A percentile compares a stretch with the other conserved stretches of the same genome.
phyloP scores from a whole-genome alignment of 805 yeast species.

The Lipomyces chichibuensis region DNA sequence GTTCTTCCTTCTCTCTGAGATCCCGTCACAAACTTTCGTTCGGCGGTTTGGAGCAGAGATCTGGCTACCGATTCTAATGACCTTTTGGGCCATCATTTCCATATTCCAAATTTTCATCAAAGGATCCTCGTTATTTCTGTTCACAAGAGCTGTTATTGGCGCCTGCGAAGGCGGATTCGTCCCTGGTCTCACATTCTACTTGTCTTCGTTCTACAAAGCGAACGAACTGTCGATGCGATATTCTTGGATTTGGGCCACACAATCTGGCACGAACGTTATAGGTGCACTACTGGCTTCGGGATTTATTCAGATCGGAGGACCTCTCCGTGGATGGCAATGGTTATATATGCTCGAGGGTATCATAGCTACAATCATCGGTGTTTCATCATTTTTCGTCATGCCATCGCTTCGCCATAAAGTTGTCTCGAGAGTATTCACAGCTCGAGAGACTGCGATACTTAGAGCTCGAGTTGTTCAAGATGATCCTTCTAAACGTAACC shows the following conservation, averaged over 20 bases:
- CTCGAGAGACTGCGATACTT: slow-evolving; percentile 59
- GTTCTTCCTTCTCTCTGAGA: slow-evolving; percentile 48
- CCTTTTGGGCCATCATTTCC: slow-evolving; percentile 64
- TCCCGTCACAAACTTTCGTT: slow-evolving; percentile 51
- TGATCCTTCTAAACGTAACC: slow-evolving; percentile 45
- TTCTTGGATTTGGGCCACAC: slow-evolving; percentile 62
- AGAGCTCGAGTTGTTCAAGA: slow-evolving; percentile 63
- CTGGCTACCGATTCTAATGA: slow-evolving; percentile 57
- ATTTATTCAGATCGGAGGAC: slow-evolving; percentile 50
- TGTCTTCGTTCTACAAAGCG: slow-evolving; percentile 65
- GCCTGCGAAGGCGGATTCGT: slow-evolving; percentile 71
- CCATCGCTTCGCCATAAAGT: slow-evolving; percentile 24
- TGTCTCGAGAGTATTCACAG: slow-evolving; percentile 41
- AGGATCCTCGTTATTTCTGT: slow-evolving; percentile 46
- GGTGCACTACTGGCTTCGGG: slow-evolving; percentile 59
- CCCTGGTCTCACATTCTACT: slow-evolving; percentile 64
- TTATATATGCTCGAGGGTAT: slow-evolving; percentile 62
- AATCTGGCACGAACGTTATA: slow-evolving; percentile 52
- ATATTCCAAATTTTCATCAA: slow-evolving; percentile 53
- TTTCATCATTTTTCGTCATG: slow-evolving; percentile 47
- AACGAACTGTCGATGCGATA: slow-evolving; percentile 62
- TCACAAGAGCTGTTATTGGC: slow-evolving; percentile 58
- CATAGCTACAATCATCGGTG: slow-evolving; percentile 58
- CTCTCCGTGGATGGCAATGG: slow-evolving; percentile 64
- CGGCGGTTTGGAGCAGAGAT: slow-evolving; percentile 63